Percentiles rank a stretch among this genome's conserved stretches.
Conservation (phyloP, 768 basidiomycete genomes). For the Boletus patriciae region DNA sequence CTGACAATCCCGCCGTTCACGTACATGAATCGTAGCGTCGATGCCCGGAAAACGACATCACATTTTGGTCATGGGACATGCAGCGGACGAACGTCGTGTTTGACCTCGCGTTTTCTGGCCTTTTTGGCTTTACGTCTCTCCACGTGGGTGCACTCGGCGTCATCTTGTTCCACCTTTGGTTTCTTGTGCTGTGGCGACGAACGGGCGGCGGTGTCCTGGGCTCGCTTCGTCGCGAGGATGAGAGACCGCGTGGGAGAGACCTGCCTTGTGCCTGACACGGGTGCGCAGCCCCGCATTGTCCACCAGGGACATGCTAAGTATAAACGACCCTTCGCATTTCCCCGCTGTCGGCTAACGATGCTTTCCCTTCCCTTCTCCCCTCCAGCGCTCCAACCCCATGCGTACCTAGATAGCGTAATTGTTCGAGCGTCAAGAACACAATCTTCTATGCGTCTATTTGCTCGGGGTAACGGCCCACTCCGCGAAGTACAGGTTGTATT, state of each 20-base stretch:
- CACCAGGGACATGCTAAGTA: not conserved
- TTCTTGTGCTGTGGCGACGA: conserved; percentile 40
- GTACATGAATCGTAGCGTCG: conserved; percentile 75
- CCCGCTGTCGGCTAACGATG: not conserved
- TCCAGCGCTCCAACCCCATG: conserved; percentile 24
- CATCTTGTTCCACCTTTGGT: conserved; percentile 29
- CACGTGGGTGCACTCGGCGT: conserved; percentile 62
- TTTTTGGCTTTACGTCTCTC: conserved; percentile 76
- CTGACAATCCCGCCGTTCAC: conserved; percentile 72
- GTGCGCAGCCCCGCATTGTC: too few relatives aligned
- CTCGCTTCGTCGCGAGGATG: too few relatives aligned
- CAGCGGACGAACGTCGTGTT: conserved; percentile 55
- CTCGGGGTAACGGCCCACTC: too few relatives aligned
- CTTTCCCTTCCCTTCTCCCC: conserved; percentile 29
- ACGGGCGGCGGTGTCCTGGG: conserved; percentile 6
- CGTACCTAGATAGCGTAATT: conserved; percentile 27
- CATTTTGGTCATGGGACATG: not conserved
- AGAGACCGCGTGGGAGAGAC: too few relatives aligned
- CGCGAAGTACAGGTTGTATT: too few relatives aligned
- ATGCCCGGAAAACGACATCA: conserved; percentile 4
- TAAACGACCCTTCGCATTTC: not conserved
- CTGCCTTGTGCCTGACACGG: not conserved
- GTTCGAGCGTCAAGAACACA: too few relatives aligned
- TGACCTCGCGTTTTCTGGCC: conserved; percentile 53
- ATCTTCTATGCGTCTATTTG: too few relatives aligned